Evolutionary conservation across 305 asterid species (phyloP), one percentile per base, ranked within the genome.

Genomic region (Ruellia speciosa): DNA sequence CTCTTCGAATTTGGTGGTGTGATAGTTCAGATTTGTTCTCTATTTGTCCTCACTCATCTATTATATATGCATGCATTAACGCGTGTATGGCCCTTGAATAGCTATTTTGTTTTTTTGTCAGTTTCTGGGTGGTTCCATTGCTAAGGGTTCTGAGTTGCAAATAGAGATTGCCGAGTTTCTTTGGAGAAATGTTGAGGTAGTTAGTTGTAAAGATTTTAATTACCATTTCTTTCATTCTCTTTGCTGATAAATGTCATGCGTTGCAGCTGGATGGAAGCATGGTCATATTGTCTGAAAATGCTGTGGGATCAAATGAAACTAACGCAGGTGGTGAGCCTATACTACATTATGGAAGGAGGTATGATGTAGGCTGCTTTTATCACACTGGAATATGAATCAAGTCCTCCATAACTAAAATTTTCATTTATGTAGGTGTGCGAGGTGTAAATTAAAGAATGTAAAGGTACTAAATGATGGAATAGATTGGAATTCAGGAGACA

Each of bases 101-200:
- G 9, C 41, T 53, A 16, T 49, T 16, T 49, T 40, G 33, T 66
- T 40, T 37, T 66, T 70, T 55, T 73, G 62, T 72, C 77, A 93
- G 99, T 93, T 93, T 72, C 68, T 58, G 54, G 92, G 94, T 60
- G 99, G 99, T 81, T 81, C 84, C 65, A 88, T 93, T 45, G 75
- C 96, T 57, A 52, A 65, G 70, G 96, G 99, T 66, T 88, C 97
- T 17, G 99, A 93, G 79, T 66, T 93, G 76, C 95, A 86, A 71
- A 59, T 93, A 61, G 99, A 93, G 75, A 86, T 84, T 69, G 84
- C 94, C 35, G 99, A 93, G 83, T 82, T 93, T 68, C 62, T 81
- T 18, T 93, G 99, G 99, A 88, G 79, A 56, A 75, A 93, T 70
- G 99, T 93, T 60, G 82, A 86, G 96, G 99, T 93, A 73, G 74